These are phyloP conservation scores for Salix arbutifolia DNA, from an alignment of 345 rosid species.

Conservation along the genomic window DNA sequence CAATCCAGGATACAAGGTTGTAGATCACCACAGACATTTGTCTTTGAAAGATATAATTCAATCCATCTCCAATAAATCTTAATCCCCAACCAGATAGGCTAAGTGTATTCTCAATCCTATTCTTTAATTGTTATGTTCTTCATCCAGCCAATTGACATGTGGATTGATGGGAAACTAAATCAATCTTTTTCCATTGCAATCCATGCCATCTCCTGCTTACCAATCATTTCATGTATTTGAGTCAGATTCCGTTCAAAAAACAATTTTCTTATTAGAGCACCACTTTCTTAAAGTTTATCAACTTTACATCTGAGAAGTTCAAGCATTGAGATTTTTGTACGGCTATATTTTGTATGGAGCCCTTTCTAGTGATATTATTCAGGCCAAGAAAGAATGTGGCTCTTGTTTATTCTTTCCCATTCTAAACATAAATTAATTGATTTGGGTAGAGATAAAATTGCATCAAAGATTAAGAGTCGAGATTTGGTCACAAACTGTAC, in stretches of 20 bases:
- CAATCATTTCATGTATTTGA: neutral
- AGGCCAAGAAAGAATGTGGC: neutral
- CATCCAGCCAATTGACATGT: neutral
- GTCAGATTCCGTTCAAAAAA: neutral
- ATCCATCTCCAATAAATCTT: neutral
- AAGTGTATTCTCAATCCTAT: neutral
- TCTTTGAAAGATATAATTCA: neutral
- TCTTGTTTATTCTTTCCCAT: neutral
- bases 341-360: neutral
- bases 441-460: neutral
- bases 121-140: neutral
- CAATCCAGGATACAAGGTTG: neutral
- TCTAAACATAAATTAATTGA: neutral
- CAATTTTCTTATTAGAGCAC: neutral
- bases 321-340: neutral
- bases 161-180: neutral
- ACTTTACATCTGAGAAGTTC: neutral
- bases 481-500: neutral
- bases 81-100: neutral
- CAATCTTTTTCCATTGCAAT: neutral
- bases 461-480: neutral
- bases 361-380: neutral
- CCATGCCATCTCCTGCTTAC: neutral
- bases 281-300: neutral
- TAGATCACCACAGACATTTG: neutral